Evolutionary conservation across 768 basidiomycete species (phyloP), one percentile per base, ranked within the genome.

Genomic region (Sporobolomyces phaffii): DNA sequence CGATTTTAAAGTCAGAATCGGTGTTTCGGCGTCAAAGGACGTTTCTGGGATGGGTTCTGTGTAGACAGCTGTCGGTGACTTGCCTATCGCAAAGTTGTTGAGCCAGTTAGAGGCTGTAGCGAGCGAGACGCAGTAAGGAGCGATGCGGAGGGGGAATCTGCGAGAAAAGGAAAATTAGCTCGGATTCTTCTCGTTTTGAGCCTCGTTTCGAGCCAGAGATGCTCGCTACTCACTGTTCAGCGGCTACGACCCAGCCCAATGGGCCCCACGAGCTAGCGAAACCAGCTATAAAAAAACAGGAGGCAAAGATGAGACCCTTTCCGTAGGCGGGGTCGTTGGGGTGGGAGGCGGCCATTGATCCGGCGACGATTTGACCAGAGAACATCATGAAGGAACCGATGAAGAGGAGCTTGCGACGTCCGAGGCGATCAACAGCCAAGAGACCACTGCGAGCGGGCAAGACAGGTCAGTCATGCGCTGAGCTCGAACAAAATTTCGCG

Each of bases 31-130:
- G n/a, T n/a, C n/a, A n/a, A n/a, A n/a, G n/a, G n/a, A n/a, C n/a
- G n/a, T n/a, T n/a, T n/a, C n/a, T n/a, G n/a, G n/a, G n/a, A n/a
- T n/a, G n/a, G n/a, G n/a, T n/a, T n/a, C n/a, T n/a, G n/a, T n/a
- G n/a, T n/a, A n/a, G n/a, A n/a, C n/a, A n/a, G n/a, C n/a, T n/a
- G n/a, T n/a, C n/a, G n/a, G n/a, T n/a, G n/a, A n/a, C n/a, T n/a
- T n/a, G 20, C 6, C 43, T 22, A 47, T 63, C 24, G 57, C 26
- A 18, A 66, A 66, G 47, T 62, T 68, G 61, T 68, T 68, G n/a
- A 63, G 40, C 70, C 70, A 71, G 59, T 71, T 71, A 20, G 59
- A 61, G 1, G 59, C 70, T 22, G 70, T 71, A 2, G 70, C 70
- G 14, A 71, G 53, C 5, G 70, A 54, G 8, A 71, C 70, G 45